Base-by-base conservation (phyloP, 2,329 filamentous ascomycete species). In the Coniochaeta ligniaria region DNA sequence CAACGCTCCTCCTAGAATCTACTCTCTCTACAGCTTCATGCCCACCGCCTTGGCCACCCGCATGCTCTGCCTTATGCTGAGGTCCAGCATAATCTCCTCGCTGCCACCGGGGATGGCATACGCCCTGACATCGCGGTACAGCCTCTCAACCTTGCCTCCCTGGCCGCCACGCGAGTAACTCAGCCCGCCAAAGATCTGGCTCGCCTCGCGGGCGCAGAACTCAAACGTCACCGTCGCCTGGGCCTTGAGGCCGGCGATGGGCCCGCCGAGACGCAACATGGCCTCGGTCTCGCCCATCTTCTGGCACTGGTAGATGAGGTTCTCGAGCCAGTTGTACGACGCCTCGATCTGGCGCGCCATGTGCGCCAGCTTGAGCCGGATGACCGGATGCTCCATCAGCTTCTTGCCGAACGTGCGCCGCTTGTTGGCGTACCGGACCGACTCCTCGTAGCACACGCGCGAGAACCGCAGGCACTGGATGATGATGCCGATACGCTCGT, bases 281-380 rank as follows among this genome's bases (percentile, higher is more conserved):
- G 94, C 94, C 78, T 98, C 92, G 58, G 89, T 92, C 74, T 98
- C 92, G 64, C 87, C 86, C 94, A 98, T 98, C 76, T 87, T 87
- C 76, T 92, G 79, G 79, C 91, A 95, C 78, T 99, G 95, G 81
- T 86, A 97, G 74, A 98, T 88, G 64, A 98, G 79, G 74, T 91
- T 96, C 82, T 99, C 95, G 61, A 98, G 85, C 95, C 95, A 99
- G 76, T 90, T 90, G 79, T 95, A 95, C n/a, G 88, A 91, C 26
- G 95, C 92, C 78, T 99, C 95, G 74, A 98, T 96, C 78, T 98
- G 95, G 61, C 95, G 88, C 3, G 92, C 94, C 95, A 99, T 99
- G 76, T 98, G 91, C 1, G 95, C 95, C 50, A 99, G 89, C 81
- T 98, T 98, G 79, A 97, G 87, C 12, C 95, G 92, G 76, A 98